Percentiles rank a stretch among this genome's conserved stretches.
phyloP scores from a whole-genome alignment of 495 filamentous ascomycete genomes.

The Penicillium maclennaniae region DNA sequence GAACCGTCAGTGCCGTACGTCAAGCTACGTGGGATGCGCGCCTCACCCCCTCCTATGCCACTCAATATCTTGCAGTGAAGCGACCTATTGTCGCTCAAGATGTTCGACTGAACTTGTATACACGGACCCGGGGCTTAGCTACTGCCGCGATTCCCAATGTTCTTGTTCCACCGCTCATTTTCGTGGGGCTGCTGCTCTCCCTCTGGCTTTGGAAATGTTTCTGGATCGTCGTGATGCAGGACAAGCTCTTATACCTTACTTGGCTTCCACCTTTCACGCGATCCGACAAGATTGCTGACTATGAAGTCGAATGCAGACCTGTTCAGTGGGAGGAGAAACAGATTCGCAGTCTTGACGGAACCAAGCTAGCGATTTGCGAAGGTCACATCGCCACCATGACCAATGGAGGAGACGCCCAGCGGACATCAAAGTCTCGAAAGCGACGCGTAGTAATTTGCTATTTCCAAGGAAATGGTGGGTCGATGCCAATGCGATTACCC shows the following conservation, averaged over 20 bases:
- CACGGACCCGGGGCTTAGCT: conserved; percentile 7
- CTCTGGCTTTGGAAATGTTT: conserved; percentile 78
- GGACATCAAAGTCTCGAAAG: background rate
- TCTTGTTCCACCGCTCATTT: conserved; percentile 62
- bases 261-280: conserved; percentile 59
- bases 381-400: conserved; percentile 24
- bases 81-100: background rate
- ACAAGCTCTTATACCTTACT: conserved; percentile 82
- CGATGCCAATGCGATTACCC: conserved; percentile 63
- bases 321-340: conserved; percentile 61
- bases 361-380: conserved; percentile 54
- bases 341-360: conserved; percentile 56
- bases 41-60: background rate
- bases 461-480: conserved; percentile 42
- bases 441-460: conserved; percentile 34
- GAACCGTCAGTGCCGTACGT: background rate
- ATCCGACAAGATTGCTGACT: conserved; percentile 55
- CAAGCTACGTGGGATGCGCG: background rate
- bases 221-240: conserved; percentile 77
- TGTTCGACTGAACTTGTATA: background rate
- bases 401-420: background rate
- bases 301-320: conserved; percentile 51
- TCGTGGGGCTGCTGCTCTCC: conserved; percentile 58
- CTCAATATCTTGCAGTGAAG: background rate
- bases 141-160: conserved; percentile 44